Evolutionary conservation across 179 eudicot genomes (phyloP).

Genomic region (Corrigiola litoralis): DNA sequence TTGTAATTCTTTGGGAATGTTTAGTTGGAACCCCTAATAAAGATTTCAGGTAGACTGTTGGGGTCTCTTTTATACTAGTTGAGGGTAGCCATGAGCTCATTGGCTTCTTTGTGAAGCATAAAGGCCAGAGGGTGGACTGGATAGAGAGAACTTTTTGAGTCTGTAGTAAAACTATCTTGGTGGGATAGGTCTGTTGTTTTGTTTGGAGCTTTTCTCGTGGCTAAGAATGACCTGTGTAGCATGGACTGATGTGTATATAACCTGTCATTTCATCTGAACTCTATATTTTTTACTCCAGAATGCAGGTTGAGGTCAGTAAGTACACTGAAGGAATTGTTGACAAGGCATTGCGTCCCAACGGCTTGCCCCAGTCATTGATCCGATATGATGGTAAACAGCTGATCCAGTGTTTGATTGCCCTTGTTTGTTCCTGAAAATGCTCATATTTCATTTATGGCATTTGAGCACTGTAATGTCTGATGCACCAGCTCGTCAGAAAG

Average conservation of each 20-base stretch:
- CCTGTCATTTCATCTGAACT: conserved; percentile 7
- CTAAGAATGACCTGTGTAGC: neutral
- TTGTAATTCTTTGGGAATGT: no score
- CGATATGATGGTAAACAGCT: conserved; percentile 75
- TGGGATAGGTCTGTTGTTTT: no score
- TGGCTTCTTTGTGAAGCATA: no score
- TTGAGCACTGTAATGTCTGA: conserved; percentile 17
- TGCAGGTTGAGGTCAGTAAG: conserved; percentile 99
- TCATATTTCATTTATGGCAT: neutral
- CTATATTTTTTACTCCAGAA: conserved; percentile 42
- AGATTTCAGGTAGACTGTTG: no score
- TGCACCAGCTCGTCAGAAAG: conserved; percentile 90
- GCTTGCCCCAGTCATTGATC: conserved; percentile 84
- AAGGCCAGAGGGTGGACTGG: no score
- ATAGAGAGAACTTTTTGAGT: no score
- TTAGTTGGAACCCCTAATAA: no score
- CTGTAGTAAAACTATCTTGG: no score
- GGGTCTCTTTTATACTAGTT: no score
- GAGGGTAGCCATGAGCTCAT: no score
- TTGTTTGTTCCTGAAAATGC: neutral
- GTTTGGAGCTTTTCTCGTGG: no score
- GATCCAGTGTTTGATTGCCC: neutral
- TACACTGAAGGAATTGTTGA: conserved; percentile 88
- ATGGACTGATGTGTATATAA: neutral
- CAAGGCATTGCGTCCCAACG: conserved; percentile 85